Evolutionary conservation across 192 early-diverging fungal genomes (phyloP).

Genomic region (Cetraspora pellucida): DNA sequence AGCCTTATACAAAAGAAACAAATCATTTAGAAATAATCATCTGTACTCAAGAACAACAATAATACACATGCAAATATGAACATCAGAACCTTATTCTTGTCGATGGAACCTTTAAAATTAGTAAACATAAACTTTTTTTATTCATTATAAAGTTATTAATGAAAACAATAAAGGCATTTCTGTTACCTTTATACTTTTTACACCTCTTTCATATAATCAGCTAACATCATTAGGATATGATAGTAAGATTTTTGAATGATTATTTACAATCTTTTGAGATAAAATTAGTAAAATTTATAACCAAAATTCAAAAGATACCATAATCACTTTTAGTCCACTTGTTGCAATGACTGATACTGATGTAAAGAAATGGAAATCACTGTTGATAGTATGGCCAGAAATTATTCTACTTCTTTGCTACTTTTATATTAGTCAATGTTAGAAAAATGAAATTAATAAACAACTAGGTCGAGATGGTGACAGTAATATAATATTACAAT

Average conservation of each 20-base stretch:
- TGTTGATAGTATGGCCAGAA: not conserved
- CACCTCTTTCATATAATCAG: no score
- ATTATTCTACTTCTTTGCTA: not conserved
- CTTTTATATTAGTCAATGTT: not conserved
- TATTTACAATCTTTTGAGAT: no score
- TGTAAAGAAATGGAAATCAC: not conserved
- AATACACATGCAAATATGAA: not conserved
- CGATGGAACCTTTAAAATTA: no score
- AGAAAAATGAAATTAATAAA: not conserved
- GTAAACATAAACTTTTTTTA: no score
- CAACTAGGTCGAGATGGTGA: not conserved
- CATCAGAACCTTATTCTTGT: not conserved
- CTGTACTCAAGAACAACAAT: not conserved
- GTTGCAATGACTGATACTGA: constrained; percentile 15
- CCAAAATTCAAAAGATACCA: no score
- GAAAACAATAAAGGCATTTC: no score
- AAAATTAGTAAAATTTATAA: not conserved
- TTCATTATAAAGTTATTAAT: no score
- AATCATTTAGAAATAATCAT: no score
- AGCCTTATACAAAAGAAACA: no score
- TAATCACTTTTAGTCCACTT: not conserved
- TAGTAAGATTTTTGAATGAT: no score
- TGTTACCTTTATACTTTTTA: no score
- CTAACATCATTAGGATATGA: no score
- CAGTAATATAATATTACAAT: not conserved